Evolutionary conservation across 768 basidiomycete species (phyloP).

Genomic region (Agaricus sinodeliciosus): DNA sequence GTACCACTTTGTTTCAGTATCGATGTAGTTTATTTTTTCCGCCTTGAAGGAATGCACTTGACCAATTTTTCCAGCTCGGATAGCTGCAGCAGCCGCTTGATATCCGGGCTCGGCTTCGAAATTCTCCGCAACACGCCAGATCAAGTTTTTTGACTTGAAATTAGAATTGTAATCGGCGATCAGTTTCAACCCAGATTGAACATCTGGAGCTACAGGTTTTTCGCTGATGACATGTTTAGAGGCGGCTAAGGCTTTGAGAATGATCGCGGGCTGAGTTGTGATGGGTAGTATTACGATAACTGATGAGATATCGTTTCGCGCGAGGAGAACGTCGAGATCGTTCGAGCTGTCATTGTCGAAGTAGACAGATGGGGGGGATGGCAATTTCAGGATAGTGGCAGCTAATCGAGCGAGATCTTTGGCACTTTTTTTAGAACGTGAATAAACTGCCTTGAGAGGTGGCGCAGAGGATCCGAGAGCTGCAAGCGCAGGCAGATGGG

Average conservation of each 20-base stretch:
- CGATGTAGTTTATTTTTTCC: constrained; percentile 43
- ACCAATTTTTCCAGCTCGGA: constrained; percentile 62
- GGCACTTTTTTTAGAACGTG: constrained; percentile 61
- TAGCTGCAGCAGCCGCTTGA: constrained; percentile 38
- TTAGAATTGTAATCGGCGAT: constrained; percentile 59
- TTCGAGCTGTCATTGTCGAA: constrained; percentile 40
- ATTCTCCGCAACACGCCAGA: constrained; percentile 83
- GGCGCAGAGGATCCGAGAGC: constrained; percentile 39
- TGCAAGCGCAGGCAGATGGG: constrained; percentile 74
- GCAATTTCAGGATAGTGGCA: constrained; percentile 29
- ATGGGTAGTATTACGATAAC: constrained; percentile 80
- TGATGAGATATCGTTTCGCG: constrained; percentile 59
- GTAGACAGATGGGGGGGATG: constrained; percentile 42
- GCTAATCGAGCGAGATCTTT: constrained; percentile 46
- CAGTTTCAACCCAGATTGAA: constrained; percentile 53
- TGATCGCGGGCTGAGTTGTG: constrained; percentile 59
- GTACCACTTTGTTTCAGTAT: constrained; percentile 66
- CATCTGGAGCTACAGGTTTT: constrained; percentile 77
- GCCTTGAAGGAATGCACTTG: constrained; percentile 63
- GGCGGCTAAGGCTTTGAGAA: constrained; percentile 56
- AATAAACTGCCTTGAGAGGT: constrained; percentile 66
- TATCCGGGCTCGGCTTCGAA: constrained; percentile 60
- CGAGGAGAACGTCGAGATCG: constrained; percentile 58
- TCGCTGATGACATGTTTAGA: constrained; percentile 89
- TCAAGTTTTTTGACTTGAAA: constrained; percentile 60